A percentile compares a stretch with the other conserved stretches of the same genome.
phyloP scores from a whole-genome alignment of 2,329 filamentous ascomycete genomes.

The Monilinia polystroma region DNA sequence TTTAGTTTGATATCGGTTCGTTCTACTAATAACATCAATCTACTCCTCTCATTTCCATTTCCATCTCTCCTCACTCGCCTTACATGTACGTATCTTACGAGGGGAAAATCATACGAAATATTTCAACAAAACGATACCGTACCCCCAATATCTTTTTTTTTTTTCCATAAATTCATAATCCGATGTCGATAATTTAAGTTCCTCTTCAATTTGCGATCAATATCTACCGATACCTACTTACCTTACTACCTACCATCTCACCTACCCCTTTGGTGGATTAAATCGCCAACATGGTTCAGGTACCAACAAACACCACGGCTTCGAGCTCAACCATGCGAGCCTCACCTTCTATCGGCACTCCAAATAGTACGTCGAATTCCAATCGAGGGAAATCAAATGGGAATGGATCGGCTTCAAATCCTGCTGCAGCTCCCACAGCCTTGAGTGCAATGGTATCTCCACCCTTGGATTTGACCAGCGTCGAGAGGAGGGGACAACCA shows the following conservation, averaged over 20 bases:
- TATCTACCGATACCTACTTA: not conserved
- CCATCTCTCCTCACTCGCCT: not conserved
- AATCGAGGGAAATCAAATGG: constrained; percentile 35
- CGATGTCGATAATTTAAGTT: constrained; percentile 35
- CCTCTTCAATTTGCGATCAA: constrained; percentile 8
- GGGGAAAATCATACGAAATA: not conserved
- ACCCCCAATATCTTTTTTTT: constrained; percentile 17
- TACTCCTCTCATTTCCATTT: not conserved
- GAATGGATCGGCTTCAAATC: constrained; percentile 39
- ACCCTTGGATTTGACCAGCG: constrained; percentile 80
- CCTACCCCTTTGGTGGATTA: constrained; percentile 5
- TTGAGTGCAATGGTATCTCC: constrained; percentile 42
- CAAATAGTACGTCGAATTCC: constrained; percentile 31
- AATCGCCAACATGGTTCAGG: constrained; percentile 39
- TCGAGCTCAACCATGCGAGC: constrained; percentile 33
- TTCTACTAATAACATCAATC: no score
- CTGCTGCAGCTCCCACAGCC: constrained; percentile 37
- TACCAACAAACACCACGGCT: constrained; percentile 34
- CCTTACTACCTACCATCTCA: not conserved
- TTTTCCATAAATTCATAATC: constrained; percentile 23
- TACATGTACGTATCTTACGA: not conserved
- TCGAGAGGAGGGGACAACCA: constrained; percentile 85
- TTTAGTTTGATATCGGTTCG: constrained; percentile 5
- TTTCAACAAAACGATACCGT: not conserved
- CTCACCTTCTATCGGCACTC: constrained; percentile 37